Evolutionary conservation across 2,329 filamentous ascomycete species (phyloP), one percentile per base, ranked within the genome.

Genomic region (Dactylonectria macrodidyma): DNA sequence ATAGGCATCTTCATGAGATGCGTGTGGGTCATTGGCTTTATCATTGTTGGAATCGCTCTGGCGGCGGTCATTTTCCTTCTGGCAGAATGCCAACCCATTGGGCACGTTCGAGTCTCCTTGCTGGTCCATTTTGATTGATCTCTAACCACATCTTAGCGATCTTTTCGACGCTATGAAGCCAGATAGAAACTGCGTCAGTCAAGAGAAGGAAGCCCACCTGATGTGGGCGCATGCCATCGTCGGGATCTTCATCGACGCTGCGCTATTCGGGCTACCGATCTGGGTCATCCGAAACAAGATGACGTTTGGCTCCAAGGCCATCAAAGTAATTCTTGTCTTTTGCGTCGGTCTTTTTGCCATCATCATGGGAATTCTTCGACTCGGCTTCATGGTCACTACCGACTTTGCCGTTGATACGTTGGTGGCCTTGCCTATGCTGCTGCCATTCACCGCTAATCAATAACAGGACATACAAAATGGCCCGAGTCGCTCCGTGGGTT

Each of bases 201-300:
- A 69, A 3, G 26, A 67, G 3, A 70, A 58, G 11, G 59, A 75
- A 14, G 64, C 65, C 9, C 62, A 68, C 19, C 78, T 83, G 73
- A 78, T 83, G 76, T 73, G 76, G 47, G 72, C 74, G 1, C 78
- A 81, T 56, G 74, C 75, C 16, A 62, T 73, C 36, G 62, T 77
- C 16, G 77, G 78, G 34, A 72, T 82, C 38, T 70, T 76, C 51
- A 69, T 81, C 11, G 81, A 83, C 61, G 60, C 78, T 7, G 70
- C 75, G 30, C 75, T 82, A 5, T 71, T 82, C n/a, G 65, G 73
- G 2, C 68, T 82, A 12, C 81, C 81, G 3, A 76, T 81, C 38
- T 82, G 77, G 78, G 75, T 82, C 11, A 79, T 83, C 44, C 72
- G 76, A 34, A 74, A 51, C 46, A 81, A 80, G 65, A 80, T 83